Evolutionary conservation across 768 basidiomycete genomes (phyloP).

Genomic region (Auriscalpium orientale): DNA sequence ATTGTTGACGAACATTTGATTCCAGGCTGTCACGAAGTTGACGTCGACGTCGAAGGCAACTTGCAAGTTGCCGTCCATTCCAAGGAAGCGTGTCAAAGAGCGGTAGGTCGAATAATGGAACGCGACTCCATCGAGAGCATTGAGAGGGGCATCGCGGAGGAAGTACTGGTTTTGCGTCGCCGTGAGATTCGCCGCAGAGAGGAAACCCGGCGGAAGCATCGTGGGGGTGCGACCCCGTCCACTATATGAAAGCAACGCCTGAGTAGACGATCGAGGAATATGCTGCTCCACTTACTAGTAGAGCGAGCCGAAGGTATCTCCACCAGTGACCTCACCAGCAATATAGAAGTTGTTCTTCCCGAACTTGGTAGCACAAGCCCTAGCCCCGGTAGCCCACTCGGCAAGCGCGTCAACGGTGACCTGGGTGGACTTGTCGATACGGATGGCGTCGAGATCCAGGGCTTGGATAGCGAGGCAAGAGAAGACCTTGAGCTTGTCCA

Average conservation of each 20-base stretch:
- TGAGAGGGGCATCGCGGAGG: slow-evolving; percentile 54
- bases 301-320: slow-evolving; percentile 80
- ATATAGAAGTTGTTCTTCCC: slow-evolving; percentile 88
- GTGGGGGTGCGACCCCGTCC: slow-evolving; percentile 84
- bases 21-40: slow-evolving; percentile 89
- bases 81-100: slow-evolving; percentile 75
- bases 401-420: slow-evolving; percentile 78
- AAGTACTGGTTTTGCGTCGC: slow-evolving; percentile 63
- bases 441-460: slow-evolving; percentile 88
- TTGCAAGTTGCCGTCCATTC: slow-evolving; percentile 92
- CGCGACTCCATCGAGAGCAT: slow-evolving; percentile 70
- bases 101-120: slow-evolving; percentile 97
- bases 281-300: slow-evolving; percentile 54
- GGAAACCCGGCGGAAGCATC: slow-evolving; percentile 60
- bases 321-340: slow-evolving; percentile 90
- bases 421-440: slow-evolving; percentile 92
- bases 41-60: slow-evolving; percentile 79
- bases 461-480: slow-evolving; percentile 83
- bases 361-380: slow-evolving; percentile 61
- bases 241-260: slow-evolving; percentile 28
- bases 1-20: slow-evolving; percentile 82
- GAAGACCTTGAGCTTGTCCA: slow-evolving; percentile 70
- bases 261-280: background rate
- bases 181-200: slow-evolving; percentile 61
- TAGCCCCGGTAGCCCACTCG: slow-evolving; percentile 65